These are phyloP conservation scores for Dactylonectria estremocensis DNA, from an alignment of 2,329 filamentous ascomycete genomes.

Conservation along the genomic window DNA sequence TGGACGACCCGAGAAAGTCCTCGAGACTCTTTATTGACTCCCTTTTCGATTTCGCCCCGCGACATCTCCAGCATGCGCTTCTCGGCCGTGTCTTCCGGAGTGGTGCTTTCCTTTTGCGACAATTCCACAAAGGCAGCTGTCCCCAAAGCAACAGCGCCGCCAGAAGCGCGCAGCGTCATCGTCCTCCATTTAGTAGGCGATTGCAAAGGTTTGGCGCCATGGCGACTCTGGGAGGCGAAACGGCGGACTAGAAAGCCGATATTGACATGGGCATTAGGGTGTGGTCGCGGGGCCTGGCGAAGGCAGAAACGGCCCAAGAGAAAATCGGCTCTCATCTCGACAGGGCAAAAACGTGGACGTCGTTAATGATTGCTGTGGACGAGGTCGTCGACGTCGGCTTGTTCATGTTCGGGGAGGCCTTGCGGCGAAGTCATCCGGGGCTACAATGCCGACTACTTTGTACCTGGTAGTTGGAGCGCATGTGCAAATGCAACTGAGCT, in stretches of 20 bases:
- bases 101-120: slow-evolving; percentile 68
- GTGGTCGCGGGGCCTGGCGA: slow-evolving; percentile 54
- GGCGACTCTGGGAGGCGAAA: slow-evolving; percentile 45
- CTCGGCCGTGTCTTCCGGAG: slow-evolving; percentile 77
- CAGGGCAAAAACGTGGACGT: slow-evolving; percentile 34
- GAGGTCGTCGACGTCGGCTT: slow-evolving; percentile 19
- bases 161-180: slow-evolving; percentile 57
- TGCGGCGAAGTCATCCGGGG: slow-evolving; percentile 32
- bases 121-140: slow-evolving; percentile 72
- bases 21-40: slow-evolving; percentile 73
- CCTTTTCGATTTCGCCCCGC: slow-evolving; percentile 81
- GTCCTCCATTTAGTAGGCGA: slow-evolving; percentile 44
- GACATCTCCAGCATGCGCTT: slow-evolving; percentile 90
- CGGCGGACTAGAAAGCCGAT: slow-evolving; percentile 39
- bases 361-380: slow-evolving; percentile 21
- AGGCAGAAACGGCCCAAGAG: slow-evolving; percentile 61
- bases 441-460: slow-evolving; percentile 5
- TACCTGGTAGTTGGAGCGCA: slow-evolving; percentile 23
- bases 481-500: slow-evolving; percentile 36
- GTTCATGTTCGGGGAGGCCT: slow-evolving; percentile 40
- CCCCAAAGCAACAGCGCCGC: slow-evolving; percentile 62
- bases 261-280: slow-evolving; percentile 38
- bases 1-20: slow-evolving; percentile 73
- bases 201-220: slow-evolving; percentile 44
- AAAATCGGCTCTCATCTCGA: slow-evolving; percentile 64